Base-by-base conservation (phyloP, 2,329 filamentous ascomycete species). In the Decorospora gaudefroyi region DNA sequence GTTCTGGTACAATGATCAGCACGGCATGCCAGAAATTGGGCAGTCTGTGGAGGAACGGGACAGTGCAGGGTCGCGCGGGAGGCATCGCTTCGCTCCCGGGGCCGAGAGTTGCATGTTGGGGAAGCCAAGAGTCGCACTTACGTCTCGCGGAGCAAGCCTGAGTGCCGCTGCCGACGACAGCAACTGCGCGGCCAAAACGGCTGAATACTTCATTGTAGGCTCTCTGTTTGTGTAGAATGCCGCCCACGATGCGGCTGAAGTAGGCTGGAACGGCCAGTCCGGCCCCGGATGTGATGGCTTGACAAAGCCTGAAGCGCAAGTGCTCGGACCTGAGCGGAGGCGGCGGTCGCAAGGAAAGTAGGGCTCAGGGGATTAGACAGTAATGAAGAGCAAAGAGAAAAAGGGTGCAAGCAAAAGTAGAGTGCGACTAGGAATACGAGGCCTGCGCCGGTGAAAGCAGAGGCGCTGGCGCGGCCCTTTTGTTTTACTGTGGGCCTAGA, bases 131-230 rank as follows among this genome's bases (percentile, higher is more conserved):
- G 51, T 39, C 19, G 35, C 44, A 59, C 68, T 58, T 62, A 71
- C 68, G 46, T 69, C 58, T 47, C 68, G 61, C 25, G 61, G 51
- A 26, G 52, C 62, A 36, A 70, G 55, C 34, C 53, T 56, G 28
- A 69, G 50, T 28, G 64, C 67, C 23, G 49, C 43, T 23, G 57
- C 49, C 42, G 60, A 59, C 47, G 62, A 57, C 51, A 63, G 49
- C 55, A 70, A 45, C 33, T 59, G 54, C 21, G 62, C 57, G 38
- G 58, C 58, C 39, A 67, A 38, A 37, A 69, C 42, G 23, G 57
- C 50, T 31, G 60, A 62, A 33, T 42, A 64, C 47, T 65, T 69
- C 68, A 71, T 70, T 18, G 36, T 37, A 22, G 28, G 22, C 16
- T 31, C 16, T 22, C 4, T 27, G 11, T 6, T 27, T 19, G 38